Percentiles rank a stretch among this genome's conserved stretches.
These are phyloP conservation scores for Brasenia schreberi DNA, from an alignment of 164 flowering plant genomes.

Conservation along the genomic window DNA sequence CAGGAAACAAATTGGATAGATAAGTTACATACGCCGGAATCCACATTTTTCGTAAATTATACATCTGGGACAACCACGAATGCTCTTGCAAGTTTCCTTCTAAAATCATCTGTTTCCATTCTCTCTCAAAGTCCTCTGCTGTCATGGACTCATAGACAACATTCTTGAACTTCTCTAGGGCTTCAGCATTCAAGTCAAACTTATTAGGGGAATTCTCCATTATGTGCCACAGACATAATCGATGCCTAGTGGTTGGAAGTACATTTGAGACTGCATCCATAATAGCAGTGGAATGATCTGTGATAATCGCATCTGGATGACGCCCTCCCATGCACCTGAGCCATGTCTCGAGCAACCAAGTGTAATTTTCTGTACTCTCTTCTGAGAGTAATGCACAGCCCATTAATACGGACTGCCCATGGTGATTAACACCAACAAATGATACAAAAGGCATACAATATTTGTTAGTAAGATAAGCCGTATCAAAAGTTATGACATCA, in stretches of 20 bases:
- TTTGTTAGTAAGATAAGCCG: slow-evolving; percentile 4
- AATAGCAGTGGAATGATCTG: slow-evolving; percentile 2
- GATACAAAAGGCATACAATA: slow-evolving; percentile 7
- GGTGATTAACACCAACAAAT: slow-evolving; percentile 10
- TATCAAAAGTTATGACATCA: slow-evolving; percentile 8
- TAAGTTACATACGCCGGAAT: too few relatives aligned
- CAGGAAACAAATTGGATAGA: too few relatives aligned
- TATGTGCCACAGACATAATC: slow-evolving; percentile 6
- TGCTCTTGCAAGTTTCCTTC: too few relatives aligned
- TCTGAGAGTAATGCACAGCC: slow-evolving; percentile 9
- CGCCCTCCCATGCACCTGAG: slow-evolving; percentile 5
- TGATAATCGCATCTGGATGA: slow-evolving; percentile 5
- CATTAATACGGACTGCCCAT: slow-evolving; percentile 6
- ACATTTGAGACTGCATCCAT: slow-evolving; percentile 4
- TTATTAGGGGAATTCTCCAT: slow-evolving; percentile 1
- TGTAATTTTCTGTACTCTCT: slow-evolving; percentile 3
- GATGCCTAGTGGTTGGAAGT: slow-evolving; percentile 6
- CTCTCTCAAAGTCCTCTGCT: slow-evolving; percentile 5
- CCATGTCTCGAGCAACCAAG: slow-evolving; percentile 9
- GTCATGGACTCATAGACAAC: slow-evolving; percentile 1
- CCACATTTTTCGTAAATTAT: too few relatives aligned
- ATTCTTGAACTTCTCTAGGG: not conserved
- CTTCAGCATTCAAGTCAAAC: not conserved
- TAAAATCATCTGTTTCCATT: slow-evolving; percentile 1
- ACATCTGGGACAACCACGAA: too few relatives aligned